A percentile compares a stretch with the other conserved stretches of the same genome.
Evolutionary conservation across 805 yeast species (phyloP).

Genomic region (Yarrowia porcina): DNA sequence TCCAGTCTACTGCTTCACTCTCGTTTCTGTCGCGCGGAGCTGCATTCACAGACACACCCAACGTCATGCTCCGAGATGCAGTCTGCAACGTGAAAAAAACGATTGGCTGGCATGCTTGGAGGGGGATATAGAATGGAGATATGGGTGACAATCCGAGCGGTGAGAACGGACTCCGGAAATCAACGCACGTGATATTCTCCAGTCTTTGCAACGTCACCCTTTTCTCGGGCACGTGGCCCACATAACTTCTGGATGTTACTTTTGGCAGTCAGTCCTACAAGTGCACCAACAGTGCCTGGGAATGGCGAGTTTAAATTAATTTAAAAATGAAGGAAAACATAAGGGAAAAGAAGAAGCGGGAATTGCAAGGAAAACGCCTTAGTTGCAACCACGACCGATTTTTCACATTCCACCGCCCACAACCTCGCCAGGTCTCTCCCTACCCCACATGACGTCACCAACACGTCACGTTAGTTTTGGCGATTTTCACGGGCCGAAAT

Average conservation of each 20-base stretch:
- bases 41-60: neutral
- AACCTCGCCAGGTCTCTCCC: too few species aligned
- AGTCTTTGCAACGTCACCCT: neutral
- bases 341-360: neutral
- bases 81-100: constrained; percentile 23
- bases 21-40: neutral
- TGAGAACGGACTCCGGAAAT: neutral
- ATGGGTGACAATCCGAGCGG: neutral
- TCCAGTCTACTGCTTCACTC: neutral
- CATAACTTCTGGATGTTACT: neutral
- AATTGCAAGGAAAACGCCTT: too few species aligned
- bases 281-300: neutral
- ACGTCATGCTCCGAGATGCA: constrained; percentile 1
- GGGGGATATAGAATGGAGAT: neutral
- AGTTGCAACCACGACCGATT: too few species aligned
- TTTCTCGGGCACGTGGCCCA: neutral
- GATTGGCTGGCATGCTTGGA: constrained; percentile 8
- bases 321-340: neutral
- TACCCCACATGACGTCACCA: neutral
- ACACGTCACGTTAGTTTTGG: neutral
- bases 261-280: neutral
- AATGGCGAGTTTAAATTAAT: neutral
- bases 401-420: too few species aligned
- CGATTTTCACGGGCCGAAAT: neutral
- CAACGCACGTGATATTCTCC: neutral